Conservation (phyloP, 2,329 filamentous ascomycete genomes). For the Coniella lustricola region DNA sequence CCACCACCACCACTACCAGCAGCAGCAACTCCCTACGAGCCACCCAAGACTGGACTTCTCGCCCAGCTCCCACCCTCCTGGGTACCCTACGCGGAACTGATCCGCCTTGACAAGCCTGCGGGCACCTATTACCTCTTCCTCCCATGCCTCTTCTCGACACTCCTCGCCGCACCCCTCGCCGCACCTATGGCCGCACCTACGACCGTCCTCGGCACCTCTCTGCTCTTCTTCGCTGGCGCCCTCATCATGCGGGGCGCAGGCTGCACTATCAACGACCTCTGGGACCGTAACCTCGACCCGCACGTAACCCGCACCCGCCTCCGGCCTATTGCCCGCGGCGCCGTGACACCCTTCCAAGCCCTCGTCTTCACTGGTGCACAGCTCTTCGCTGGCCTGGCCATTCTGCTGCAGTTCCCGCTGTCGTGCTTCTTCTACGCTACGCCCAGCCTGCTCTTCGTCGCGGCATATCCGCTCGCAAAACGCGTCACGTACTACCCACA, state of each 20-base stretch:
- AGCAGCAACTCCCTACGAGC: conserved; percentile 41
- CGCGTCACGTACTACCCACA: conserved; percentile 84
- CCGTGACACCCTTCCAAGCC: conserved; percentile 64
- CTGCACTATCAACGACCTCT: conserved; percentile 85
- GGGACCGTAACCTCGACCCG: conserved; percentile 81
- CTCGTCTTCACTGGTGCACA: conserved; percentile 69
- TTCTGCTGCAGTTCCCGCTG: conserved; percentile 69
- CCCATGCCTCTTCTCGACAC: conserved; percentile 76
- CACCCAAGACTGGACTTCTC: conserved; percentile 65
- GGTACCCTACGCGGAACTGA: conserved; percentile 76
- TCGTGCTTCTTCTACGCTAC: conserved; percentile 71
- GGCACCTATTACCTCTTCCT: conserved; percentile 83
- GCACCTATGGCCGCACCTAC: conserved; percentile 52
- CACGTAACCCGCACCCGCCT: conserved; percentile 69
- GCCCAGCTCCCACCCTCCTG: conserved; percentile 61
- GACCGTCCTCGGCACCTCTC: conserved; percentile 55
- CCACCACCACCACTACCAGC: no score
- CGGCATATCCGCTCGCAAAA: conserved; percentile 75
- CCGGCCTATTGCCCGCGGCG: conserved; percentile 73
- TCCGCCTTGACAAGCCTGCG: conserved; percentile 72
- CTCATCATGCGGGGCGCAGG: conserved; percentile 82
- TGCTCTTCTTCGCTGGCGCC: conserved; percentile 69
- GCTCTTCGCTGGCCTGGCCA: conserved; percentile 62
- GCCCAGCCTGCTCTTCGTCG: conserved; percentile 67
- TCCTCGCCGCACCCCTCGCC: conserved; percentile 67